Conservation (phyloP, 129 eudicot species). For the Flaveria linearis region DNA sequence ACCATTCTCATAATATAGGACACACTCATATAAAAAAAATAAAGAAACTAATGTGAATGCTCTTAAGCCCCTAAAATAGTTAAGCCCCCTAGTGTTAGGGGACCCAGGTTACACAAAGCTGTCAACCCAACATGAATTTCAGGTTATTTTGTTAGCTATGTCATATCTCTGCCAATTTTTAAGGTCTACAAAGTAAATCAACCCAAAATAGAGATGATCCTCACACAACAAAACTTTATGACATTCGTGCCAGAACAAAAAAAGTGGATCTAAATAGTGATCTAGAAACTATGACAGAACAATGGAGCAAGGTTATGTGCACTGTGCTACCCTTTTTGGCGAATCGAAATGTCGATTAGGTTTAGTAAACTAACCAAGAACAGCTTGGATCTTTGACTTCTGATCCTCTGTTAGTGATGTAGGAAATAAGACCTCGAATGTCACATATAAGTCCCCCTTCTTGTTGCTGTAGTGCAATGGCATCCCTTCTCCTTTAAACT, state of each 20-base stretch:
- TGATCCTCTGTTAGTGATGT: constrained; percentile 76
- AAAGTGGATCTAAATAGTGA: constrained; percentile 7
- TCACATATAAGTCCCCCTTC: constrained; percentile 76
- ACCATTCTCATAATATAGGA: no score
- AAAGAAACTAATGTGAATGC: no score
- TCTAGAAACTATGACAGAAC: constrained; percentile 6
- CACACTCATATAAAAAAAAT: no score
- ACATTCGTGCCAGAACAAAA: not conserved
- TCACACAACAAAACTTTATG: not conserved
- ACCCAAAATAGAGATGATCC: not conserved
- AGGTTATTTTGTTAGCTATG: not conserved
- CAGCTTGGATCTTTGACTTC: constrained; percentile 66
- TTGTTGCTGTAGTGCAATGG: constrained; percentile 76
- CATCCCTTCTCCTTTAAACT: constrained; percentile 95
- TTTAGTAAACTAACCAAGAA: constrained; percentile 48
- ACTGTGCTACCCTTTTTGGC: constrained; percentile 1
- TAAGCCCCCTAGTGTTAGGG: no score
- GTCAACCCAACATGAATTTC: not conserved
- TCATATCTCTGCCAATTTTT: not conserved
- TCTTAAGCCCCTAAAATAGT: no score
- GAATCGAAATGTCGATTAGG: not conserved
- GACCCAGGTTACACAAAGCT: not conserved
- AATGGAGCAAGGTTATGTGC: constrained; percentile 17
- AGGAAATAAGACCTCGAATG: constrained; percentile 81
- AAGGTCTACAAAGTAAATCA: not conserved